phyloP scores from a whole-genome alignment of 2,329 filamentous ascomycete species.

The Emericellopsis atlantica region DNA sequence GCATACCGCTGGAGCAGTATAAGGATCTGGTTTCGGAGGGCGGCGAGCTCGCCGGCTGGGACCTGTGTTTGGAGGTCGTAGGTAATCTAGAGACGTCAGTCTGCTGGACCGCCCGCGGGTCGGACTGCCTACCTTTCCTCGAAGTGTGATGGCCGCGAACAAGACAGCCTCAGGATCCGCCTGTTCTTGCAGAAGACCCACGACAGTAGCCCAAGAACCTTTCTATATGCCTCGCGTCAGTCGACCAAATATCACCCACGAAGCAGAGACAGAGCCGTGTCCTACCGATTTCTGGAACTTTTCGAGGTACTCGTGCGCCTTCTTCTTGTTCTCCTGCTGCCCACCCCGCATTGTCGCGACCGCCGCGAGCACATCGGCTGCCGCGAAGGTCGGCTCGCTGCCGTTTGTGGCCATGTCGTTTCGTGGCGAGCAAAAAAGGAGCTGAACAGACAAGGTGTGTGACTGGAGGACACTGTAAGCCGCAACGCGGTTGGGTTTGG shows the following conservation, averaged over 20 bases:
- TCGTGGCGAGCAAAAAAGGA: neutral
- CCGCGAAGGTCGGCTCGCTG: conserved; percentile 61
- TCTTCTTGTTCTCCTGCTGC: conserved; percentile 71
- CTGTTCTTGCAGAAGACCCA: conserved; percentile 73
- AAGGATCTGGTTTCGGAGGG: conserved; percentile 74
- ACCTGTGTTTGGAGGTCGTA: conserved; percentile 86
- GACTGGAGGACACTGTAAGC: too few species aligned
- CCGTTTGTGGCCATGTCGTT: conserved; percentile 51
- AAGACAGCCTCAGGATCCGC: conserved; percentile 77
- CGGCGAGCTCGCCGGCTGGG: conserved; percentile 57
- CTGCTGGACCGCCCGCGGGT: neutral
- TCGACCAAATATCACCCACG: neutral
- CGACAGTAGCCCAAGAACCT: conserved; percentile 82
- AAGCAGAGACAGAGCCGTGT: conserved; percentile 1
- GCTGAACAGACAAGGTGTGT: too few species aligned
- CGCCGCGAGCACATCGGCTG: conserved; percentile 65
- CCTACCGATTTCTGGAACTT: conserved; percentile 94
- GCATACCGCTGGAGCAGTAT: conserved; percentile 71
- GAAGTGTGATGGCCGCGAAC: conserved; percentile 92
- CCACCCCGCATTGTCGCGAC: conserved; percentile 86
- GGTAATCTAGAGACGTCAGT: conserved; percentile 55
- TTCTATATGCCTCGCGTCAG: conserved; percentile 39
- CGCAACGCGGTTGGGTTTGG: too few species aligned
- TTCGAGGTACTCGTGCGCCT: conserved; percentile 83
- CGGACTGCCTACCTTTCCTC: conserved; percentile 66